Conservation (phyloP, 164 flowering plant genomes). For the Cinnamomum micranthum region DNA sequence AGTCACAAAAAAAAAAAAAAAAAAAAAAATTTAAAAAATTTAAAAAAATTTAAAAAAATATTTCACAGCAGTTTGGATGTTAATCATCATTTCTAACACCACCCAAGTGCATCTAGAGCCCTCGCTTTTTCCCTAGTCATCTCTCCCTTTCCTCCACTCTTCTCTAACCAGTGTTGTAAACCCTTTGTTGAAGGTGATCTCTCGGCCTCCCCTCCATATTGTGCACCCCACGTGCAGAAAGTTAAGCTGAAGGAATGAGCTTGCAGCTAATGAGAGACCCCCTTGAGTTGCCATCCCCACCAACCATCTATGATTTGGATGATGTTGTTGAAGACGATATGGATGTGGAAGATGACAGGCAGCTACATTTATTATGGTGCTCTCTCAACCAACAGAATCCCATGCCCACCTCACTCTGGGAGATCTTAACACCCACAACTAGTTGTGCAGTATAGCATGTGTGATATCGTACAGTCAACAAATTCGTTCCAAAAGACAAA, state of each 20-base stretch:
- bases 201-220: conserved; percentile 2
- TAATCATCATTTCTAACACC: no score
- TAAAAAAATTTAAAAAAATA: no score
- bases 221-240: background rate
- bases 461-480: no score
- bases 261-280: conserved; percentile 23
- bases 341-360: conserved; percentile 10
- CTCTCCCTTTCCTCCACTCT: conserved; percentile 10
- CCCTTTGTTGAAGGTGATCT: conserved; percentile 5
- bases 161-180: conserved; percentile 1
- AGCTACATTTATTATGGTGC: conserved; percentile 83
- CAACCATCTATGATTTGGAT: conserved; percentile 9
- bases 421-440: conserved; percentile 71
- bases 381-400: conserved; percentile 65
- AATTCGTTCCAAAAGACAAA: no score
- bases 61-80: no score
- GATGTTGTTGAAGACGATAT: background rate
- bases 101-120: background rate
- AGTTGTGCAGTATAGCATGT: no score
- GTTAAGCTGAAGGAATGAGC: conserved; percentile 26
- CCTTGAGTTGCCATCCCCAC: conserved; percentile 26
- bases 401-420: conserved; percentile 38
- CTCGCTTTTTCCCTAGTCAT: conserved; percentile 15
- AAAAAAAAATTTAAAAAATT: no score
- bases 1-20: no score